phyloP scores from a whole-genome alignment of 1,284 basidiomycete species.

The Cronartium quercuum region DNA sequence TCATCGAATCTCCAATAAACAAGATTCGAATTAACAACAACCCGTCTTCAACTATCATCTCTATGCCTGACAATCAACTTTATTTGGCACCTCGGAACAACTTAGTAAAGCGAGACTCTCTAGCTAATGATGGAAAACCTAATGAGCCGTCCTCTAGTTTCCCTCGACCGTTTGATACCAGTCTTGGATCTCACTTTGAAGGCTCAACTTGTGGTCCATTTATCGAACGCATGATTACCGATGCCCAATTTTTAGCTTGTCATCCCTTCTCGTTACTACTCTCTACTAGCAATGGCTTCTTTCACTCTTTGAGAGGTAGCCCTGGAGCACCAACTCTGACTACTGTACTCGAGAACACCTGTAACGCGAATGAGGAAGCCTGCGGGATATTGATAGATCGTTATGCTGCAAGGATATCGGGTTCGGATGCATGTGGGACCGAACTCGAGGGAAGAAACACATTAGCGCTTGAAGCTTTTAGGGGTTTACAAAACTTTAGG shows the following conservation, averaged over 20 bases:
- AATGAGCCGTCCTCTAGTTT: neutral
- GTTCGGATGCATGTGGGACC: neutral
- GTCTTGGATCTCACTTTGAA: constrained; percentile 8
- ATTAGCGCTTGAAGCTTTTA: neutral
- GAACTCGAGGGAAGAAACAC: constrained; percentile 8
- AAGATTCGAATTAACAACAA: no score
- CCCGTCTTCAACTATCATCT: no score
- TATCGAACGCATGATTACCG: neutral
- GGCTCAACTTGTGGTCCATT: constrained; percentile 9
- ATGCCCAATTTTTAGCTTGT: constrained; percentile 3
- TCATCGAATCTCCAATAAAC: no score
- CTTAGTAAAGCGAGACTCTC: no score
- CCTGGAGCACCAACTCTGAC: neutral
- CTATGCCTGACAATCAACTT: no score
- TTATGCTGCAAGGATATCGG: neutral
- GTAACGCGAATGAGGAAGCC: neutral
- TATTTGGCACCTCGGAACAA: no score
- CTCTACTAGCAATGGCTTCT: constrained; percentile 5
- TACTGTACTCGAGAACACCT: constrained; percentile 2
- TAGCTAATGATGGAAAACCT: no score
- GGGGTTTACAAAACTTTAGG: neutral
- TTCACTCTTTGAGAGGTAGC: neutral
- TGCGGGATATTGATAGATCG: neutral
- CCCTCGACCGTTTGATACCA: constrained; percentile 15
- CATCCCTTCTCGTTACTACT: constrained; percentile 14